Evolutionary conservation across 2,329 filamentous ascomycete genomes (phyloP).

Genomic region (Hypoxylon sp.): DNA sequence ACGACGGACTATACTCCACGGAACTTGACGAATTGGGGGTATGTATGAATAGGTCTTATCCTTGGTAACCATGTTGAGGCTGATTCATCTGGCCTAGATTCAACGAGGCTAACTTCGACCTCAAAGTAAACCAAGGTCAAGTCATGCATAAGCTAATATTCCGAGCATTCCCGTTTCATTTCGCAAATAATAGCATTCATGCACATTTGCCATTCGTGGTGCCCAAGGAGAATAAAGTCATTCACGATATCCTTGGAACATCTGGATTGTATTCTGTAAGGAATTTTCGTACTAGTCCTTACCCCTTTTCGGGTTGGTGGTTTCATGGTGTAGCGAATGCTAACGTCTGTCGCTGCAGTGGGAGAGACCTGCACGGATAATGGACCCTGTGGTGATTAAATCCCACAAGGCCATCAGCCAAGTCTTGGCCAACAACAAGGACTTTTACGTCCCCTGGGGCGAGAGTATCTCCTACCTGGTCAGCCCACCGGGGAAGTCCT

Average conservation of each 20-base stretch:
- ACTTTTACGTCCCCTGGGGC: slow-evolving; percentile 70
- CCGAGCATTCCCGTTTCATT: slow-evolving; percentile 72
- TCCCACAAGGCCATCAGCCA: slow-evolving; percentile 66
- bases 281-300: background rate
- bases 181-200: slow-evolving; percentile 72
- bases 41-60: slow-evolving; percentile 48
- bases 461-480: slow-evolving; percentile 66
- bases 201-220: slow-evolving; percentile 65
- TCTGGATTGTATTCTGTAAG: slow-evolving; percentile 65
- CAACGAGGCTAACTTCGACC: slow-evolving; percentile 66
- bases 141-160: slow-evolving; percentile 75
- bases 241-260: slow-evolving; percentile 66
- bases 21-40: slow-evolving; percentile 75
- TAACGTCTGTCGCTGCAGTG: slow-evolving; percentile 51
- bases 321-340: background rate
- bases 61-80: background rate
- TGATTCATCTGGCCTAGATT: slow-evolving; percentile 26
- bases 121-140: slow-evolving; percentile 70
- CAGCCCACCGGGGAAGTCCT: slow-evolving; percentile 56
- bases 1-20: slow-evolving; percentile 69
- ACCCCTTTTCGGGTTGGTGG: background rate
- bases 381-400: slow-evolving; percentile 61
- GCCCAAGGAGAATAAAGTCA: slow-evolving; percentile 65
- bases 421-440: slow-evolving; percentile 63
- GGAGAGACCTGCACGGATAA: slow-evolving; percentile 60